phyloP scores from a whole-genome alignment of 805 yeast species.

The Spathaspora sp. region DNA sequence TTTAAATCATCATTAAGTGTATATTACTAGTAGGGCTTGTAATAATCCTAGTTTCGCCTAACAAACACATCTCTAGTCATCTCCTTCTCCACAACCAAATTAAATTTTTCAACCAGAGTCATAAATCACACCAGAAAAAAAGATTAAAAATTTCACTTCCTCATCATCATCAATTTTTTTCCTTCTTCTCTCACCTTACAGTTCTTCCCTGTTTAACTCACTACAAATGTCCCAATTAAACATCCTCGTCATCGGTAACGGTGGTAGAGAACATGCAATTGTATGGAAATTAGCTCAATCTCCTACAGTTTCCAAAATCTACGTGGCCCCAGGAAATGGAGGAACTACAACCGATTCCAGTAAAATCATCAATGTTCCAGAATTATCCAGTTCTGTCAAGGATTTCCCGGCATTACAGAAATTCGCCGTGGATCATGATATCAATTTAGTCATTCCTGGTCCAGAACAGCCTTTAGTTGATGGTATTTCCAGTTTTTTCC shows the following conservation, averaged over 20 bases:
- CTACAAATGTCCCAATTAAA: constrained; percentile 29
- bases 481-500: constrained; percentile 74
- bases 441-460: constrained; percentile 87
- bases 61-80: neutral
- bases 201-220: neutral
- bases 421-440: constrained; percentile 66
- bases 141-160: neutral
- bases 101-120: neutral
- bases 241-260: constrained; percentile 88
- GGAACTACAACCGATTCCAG: constrained; percentile 60
- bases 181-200: neutral
- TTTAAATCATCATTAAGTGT: too few species aligned
- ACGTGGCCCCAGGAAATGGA: constrained; percentile 96
- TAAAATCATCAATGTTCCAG: constrained; percentile 66
- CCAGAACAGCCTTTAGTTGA: constrained; percentile 99
- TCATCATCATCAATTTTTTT: neutral
- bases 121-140: neutral
- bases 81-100: neutral
- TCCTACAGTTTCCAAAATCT: constrained; percentile 63
- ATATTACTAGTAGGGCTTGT: too few species aligned
- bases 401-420: constrained; percentile 68
- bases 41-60: too few species aligned
- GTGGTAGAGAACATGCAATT: constrained; percentile 98
- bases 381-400: constrained; percentile 57
- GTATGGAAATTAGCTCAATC: constrained; percentile 90